phyloP scores from a whole-genome alignment of 176 grass and related monocot species.

The Eremochloa ophiuroides region DNA sequence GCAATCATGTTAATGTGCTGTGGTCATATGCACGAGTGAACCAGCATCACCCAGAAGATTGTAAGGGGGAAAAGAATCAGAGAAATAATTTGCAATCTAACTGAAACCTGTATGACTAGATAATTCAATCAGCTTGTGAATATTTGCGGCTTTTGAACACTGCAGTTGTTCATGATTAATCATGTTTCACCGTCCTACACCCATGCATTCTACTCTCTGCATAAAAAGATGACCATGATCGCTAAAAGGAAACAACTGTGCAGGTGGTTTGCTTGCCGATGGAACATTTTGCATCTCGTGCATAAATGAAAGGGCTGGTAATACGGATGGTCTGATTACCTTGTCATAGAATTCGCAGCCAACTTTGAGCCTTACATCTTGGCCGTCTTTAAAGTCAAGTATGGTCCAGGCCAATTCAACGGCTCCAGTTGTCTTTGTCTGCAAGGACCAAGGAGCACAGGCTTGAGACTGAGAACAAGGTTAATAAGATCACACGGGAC shows the following conservation, averaged over 20 bases:
- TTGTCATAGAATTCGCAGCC: constrained; percentile 63
- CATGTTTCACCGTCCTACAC: not conserved
- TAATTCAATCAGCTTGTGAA: not conserved
- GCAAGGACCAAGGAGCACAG: not conserved
- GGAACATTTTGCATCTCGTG: not conserved
- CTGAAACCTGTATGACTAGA: not conserved
- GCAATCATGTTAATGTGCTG: not conserved
- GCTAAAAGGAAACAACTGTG: not conserved
- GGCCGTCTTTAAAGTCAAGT: constrained; percentile 64
- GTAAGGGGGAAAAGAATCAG: not conserved
- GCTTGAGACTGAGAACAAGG: not conserved
- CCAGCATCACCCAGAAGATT: not conserved
- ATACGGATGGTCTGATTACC: constrained; percentile 33
- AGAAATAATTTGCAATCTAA: not conserved
- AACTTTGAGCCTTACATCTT: constrained; percentile 90
- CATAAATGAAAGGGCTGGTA: not conserved
- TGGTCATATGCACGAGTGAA: not conserved
- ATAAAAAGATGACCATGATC: not conserved
- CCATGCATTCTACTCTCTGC: not conserved
- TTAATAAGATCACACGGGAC: not conserved
- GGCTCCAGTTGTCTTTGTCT: constrained; percentile 47
- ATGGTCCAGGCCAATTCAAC: constrained; percentile 77
- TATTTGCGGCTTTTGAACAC: not conserved
- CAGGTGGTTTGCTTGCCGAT: not conserved
- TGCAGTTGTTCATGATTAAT: not conserved